Percentiles rank a stretch among this genome's conserved stretches.
Conservation (phyloP, 768 basidiomycete species). For the Suillus cothurnatus region DNA sequence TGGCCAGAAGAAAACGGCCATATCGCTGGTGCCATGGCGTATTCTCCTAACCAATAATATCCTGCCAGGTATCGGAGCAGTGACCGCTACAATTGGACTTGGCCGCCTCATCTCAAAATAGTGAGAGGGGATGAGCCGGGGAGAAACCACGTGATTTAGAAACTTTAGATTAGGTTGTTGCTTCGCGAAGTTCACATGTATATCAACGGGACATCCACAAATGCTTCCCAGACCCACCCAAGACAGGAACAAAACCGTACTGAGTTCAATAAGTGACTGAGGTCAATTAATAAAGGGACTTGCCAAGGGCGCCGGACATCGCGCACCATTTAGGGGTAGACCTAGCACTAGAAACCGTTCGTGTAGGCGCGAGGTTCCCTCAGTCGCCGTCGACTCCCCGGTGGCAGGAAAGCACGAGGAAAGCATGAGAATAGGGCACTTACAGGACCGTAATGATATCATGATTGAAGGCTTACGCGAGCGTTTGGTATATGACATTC, state of each 20-base stretch:
- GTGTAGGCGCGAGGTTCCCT: background rate
- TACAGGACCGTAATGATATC: background rate
- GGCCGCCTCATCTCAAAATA: background rate
- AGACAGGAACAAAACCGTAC: background rate
- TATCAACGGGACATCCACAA: background rate
- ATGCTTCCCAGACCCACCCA: background rate
- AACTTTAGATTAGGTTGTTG: background rate
- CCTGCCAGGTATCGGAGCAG: conserved; percentile 6
- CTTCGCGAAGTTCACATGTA: conserved; percentile 7
- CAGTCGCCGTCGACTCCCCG: background rate
- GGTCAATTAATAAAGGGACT: background rate
- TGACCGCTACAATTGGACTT: conserved; percentile 9
- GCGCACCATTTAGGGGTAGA: background rate
- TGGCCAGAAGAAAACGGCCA: background rate
- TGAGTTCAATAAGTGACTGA: background rate
- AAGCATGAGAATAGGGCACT: background rate
- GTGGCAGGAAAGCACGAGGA: background rate
- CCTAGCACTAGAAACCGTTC: background rate
- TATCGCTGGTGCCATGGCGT: background rate
- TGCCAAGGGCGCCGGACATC: background rate
- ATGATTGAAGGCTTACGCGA: background rate
- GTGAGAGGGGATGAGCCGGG: background rate
- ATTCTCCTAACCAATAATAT: background rate
- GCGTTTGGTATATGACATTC: background rate
- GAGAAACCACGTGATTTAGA: background rate